Evolutionary conservation across 2,329 filamentous ascomycete genomes (phyloP), one percentile per base, ranked within the genome.

Genomic region (Colletotrichum orbiculare): DNA sequence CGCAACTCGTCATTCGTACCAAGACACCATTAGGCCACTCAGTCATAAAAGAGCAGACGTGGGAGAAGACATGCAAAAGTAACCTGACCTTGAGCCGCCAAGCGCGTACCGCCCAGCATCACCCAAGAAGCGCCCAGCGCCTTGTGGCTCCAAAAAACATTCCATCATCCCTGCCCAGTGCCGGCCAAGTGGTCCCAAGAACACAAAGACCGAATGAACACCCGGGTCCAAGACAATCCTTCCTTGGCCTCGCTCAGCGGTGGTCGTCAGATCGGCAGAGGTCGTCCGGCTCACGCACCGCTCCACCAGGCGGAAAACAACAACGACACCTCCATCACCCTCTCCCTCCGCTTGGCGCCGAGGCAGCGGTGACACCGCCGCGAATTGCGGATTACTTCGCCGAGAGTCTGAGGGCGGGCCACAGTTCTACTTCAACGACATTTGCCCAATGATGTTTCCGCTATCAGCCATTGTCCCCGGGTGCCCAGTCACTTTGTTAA

Each of bases 91-190:
- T 35, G 13, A 47, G 35, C 61, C 43, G 56, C 61, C 61, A 64
- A 64, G 61, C 56, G 61, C 35, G 35, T 13, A 64, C 54, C 60
- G 60, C 54, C 54, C 41, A 64, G 60, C 54, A 54, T 59, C 56
- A 50, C 43, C 56, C 43, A 60, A 64, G 61, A 60, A 60, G 61
- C 56, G 61, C 61, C 61, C 12, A 60, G 61, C 50, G 38, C 50
- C 17, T 15, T 17, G 34, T 52, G 43, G 50, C 33, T 38, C 61
- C 49, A 5, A 55, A 55, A 37, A 34, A 45, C 61, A 60, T 12
- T 50, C 50, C 35, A 61, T 39, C 35, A 41, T 33, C 57, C 57
- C 48, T 49, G 25, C 25, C 25, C 25, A 25, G 4, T 5, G 57
- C 33, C 35, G 38, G 61, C 61, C 57, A 64, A 64, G 61, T 17